Evolutionary conservation across 140 eudicot species (phyloP).

Genomic region (Bidens hawaiensis): DNA sequence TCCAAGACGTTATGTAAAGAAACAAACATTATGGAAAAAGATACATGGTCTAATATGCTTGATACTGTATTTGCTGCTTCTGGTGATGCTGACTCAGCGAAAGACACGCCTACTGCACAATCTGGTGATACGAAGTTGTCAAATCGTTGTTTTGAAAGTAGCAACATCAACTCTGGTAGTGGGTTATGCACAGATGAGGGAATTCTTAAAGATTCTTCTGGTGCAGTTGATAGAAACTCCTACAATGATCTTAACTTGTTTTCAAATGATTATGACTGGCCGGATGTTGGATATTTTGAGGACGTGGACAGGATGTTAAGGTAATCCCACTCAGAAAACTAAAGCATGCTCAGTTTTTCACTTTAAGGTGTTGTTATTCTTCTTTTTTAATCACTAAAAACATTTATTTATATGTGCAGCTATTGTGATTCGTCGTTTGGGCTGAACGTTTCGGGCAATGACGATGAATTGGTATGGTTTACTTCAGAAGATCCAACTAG

Average conservation of each 20-base stretch:
- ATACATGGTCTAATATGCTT: constrained; percentile 36
- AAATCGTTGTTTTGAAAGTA: constrained; percentile 25
- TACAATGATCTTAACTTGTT: constrained; percentile 46
- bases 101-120: constrained; percentile 34
- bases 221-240: constrained; percentile 43
- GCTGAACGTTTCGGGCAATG: constrained; percentile 45
- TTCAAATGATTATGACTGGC: constrained; percentile 59
- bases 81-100: constrained; percentile 32
- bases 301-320: constrained; percentile 89
- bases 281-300: constrained; percentile 82
- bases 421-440: constrained; percentile 84
- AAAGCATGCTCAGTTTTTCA: background rate
- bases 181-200: constrained; percentile 46
- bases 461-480: constrained; percentile 74
- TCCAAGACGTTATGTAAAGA: constrained; percentile 25
- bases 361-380: background rate
- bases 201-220: constrained; percentile 32
- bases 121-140: constrained; percentile 33
- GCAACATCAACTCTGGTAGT: constrained; percentile 24
- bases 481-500: constrained; percentile 54
- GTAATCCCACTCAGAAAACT: constrained; percentile 32
- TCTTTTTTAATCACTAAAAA: background rate
- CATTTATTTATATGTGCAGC: constrained; percentile 36
- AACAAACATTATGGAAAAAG: constrained; percentile 45
- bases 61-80: constrained; percentile 35